These are phyloP conservation scores for Centella asiatica DNA, from an alignment of 129 eudicot species.

Conservation along the genomic window DNA sequence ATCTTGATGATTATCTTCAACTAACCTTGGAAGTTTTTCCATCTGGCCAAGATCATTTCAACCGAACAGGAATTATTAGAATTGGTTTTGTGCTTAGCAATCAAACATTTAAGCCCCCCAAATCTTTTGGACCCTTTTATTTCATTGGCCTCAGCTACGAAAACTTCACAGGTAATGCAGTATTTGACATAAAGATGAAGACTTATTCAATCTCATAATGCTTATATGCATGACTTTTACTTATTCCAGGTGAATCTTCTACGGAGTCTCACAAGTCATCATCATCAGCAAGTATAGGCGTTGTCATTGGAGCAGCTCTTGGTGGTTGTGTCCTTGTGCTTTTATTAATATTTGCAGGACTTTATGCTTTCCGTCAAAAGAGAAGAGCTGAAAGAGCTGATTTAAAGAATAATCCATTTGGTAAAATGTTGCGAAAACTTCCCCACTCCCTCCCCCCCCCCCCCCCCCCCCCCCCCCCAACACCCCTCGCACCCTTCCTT, in stretches of 20 bases:
- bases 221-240: neutral
- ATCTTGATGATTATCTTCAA: constrained; percentile 37
- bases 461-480: too few relatives aligned
- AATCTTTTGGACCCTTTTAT: constrained; percentile 51
- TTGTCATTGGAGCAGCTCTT: constrained; percentile 53
- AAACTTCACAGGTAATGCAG: constrained; percentile 41
- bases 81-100: constrained; percentile 49
- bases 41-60: constrained; percentile 41
- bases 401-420: constrained; percentile 50
- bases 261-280: constrained; percentile 32
- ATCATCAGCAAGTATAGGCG: constrained; percentile 29
- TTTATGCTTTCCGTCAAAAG: constrained; percentile 61
- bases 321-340: constrained; percentile 61
- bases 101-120: constrained; percentile 62
- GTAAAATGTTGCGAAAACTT: constrained; percentile 18
- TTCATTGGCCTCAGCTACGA: constrained; percentile 36
- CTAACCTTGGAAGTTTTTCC: constrained; percentile 51
- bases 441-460: too few relatives aligned
- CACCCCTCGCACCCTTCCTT: too few relatives aligned
- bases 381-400: constrained; percentile 64
- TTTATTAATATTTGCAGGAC: constrained; percentile 49
- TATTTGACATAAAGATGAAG: neutral
- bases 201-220: neutral
- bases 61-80: constrained; percentile 41
- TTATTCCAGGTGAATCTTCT: constrained; percentile 20